phyloP scores from a whole-genome alignment of 2,329 filamentous ascomycete species.

The Neofusicoccum laricinum region DNA sequence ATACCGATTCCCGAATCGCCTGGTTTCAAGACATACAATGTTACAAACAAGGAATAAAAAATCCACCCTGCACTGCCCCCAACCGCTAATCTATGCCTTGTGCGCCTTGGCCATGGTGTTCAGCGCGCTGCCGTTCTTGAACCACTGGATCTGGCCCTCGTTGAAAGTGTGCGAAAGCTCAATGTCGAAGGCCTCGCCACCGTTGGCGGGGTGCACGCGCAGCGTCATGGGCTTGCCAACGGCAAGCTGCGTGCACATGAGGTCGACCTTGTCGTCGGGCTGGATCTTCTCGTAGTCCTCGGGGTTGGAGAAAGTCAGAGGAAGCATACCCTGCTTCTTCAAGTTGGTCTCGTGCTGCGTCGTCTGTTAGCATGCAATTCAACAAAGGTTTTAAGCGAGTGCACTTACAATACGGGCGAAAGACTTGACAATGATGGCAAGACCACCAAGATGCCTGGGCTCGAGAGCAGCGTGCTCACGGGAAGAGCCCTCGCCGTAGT shows the following conservation, averaged over 20 bases:
- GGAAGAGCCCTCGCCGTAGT: constrained; percentile 96
- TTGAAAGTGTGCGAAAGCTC: constrained; percentile 96
- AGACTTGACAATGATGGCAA: constrained; percentile 91
- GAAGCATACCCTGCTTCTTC: constrained; percentile 99
- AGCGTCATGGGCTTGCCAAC: constrained; percentile 93
- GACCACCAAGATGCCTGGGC: constrained; percentile 92
- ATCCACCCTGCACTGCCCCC: neutral
- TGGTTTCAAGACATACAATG: constrained; percentile 16
- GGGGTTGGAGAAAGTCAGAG: constrained; percentile 89
- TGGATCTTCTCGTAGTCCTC: constrained; percentile 98
- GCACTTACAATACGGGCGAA: constrained; percentile 83
- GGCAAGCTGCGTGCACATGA: constrained; percentile 82
- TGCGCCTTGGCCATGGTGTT: constrained; percentile 92
- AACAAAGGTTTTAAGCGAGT: neutral
- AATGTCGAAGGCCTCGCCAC: constrained; percentile 70
- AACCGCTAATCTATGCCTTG: constrained; percentile 18
- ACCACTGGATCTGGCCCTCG: constrained; percentile 97
- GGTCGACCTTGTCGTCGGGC: constrained; percentile 87
- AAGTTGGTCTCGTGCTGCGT: constrained; percentile 92
- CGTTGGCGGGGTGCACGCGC: constrained; percentile 86
- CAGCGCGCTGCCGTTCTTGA: constrained; percentile 93
- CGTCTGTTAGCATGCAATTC: constrained; percentile 14
- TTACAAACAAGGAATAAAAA: constrained; percentile 14
- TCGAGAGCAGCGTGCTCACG: constrained; percentile 98
- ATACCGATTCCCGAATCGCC: constrained; percentile 15